Evolutionary conservation across 768 basidiomycete species (phyloP), one percentile per base, ranked within the genome.

Genomic region (Rhizopogon vinicolor): DNA sequence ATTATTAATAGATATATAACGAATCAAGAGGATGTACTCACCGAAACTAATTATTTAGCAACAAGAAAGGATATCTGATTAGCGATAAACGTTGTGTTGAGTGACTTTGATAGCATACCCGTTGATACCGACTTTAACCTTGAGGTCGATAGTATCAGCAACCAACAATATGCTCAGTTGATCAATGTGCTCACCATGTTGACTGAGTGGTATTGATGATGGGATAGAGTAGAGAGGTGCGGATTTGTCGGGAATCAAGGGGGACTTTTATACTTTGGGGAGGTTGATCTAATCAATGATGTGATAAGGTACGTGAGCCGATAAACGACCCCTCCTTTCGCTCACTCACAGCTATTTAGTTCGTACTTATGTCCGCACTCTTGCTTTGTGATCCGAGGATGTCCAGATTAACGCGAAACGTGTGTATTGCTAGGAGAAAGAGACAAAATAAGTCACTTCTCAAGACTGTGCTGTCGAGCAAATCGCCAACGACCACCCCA

Each of bases 111-210:
- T 53, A 39, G 62, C 83, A 63, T 77, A 95, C 92, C 93, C 93
- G 77, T 97, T 97, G 80, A 97, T 97, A 65, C 94, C 94, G 72
- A 94, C 93, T 76, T 91, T 89, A 77, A 93, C 86, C 72, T 37
- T 77, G 66, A 12, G n/a, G 18, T 43, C 5, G 35, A 41, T 39
- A 12, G 29, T 1, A 10, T 68, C 0, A 68, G 44, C 28, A 41
- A 58, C 22, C 1, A 37, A 40, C 3, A 1, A 16, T 7, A 1
- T 28, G 1, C 5, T 14, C n/a, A 35, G 31, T 7, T 14, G 48
- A 14, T 39, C 9, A 19, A 19, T 22, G 45, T 8, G 16, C 68
- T 56, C 39, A 70, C 69, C 68, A 70, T 70, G 58, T 51, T 65
- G 44, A 35, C 16, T 52, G 46, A 13, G 18, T 53, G 55, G 22